Percentiles rank a stretch among this genome's conserved stretches.
Conservation (phyloP, 495 filamentous ascomycete genomes). For the Pyrenula massariospora region DNA sequence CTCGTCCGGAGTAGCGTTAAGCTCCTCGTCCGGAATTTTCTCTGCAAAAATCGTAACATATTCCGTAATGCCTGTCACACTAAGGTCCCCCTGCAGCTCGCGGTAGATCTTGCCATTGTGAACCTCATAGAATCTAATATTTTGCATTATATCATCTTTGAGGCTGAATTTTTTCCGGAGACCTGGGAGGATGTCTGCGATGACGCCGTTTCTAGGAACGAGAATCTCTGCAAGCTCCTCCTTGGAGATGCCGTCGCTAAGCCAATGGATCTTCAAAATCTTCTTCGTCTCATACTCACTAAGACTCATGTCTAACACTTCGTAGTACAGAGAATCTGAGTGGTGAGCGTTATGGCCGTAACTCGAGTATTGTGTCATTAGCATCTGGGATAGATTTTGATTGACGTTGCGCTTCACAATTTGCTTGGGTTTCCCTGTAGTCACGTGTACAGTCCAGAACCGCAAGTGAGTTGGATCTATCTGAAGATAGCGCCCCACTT, state of each 20-base stretch:
- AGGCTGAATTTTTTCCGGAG: constrained; percentile 72
- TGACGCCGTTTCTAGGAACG: constrained; percentile 67
- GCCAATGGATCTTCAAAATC: constrained; percentile 63
- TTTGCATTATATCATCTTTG: constrained; percentile 53
- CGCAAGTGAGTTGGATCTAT: constrained; percentile 77
- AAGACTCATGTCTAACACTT: constrained; percentile 85
- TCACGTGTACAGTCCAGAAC: constrained; percentile 72
- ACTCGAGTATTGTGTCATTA: constrained; percentile 51
- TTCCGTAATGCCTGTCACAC: constrained; percentile 68
- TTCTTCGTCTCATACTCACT: constrained; percentile 90
- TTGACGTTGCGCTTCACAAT: constrained; percentile 60
- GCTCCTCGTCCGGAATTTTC: constrained; percentile 68
- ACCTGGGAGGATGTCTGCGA: constrained; percentile 61
- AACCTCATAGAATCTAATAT: constrained; percentile 68
- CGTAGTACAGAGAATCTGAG: constrained; percentile 71
- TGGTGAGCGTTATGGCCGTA: constrained; percentile 57
- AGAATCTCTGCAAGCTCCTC: constrained; percentile 75
- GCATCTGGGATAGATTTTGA: constrained; percentile 56
- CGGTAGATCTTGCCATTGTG: constrained; percentile 70
- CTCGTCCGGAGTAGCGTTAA: constrained; percentile 42
- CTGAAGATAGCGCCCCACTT: constrained; percentile 69
- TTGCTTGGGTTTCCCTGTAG: constrained; percentile 58
- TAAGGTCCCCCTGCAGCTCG: constrained; percentile 49
- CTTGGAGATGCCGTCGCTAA: constrained; percentile 84
- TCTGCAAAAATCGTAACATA: constrained; percentile 75